These are phyloP conservation scores for Syzygium grande DNA, from an alignment of 345 rosid genomes.

Conservation along the genomic window DNA sequence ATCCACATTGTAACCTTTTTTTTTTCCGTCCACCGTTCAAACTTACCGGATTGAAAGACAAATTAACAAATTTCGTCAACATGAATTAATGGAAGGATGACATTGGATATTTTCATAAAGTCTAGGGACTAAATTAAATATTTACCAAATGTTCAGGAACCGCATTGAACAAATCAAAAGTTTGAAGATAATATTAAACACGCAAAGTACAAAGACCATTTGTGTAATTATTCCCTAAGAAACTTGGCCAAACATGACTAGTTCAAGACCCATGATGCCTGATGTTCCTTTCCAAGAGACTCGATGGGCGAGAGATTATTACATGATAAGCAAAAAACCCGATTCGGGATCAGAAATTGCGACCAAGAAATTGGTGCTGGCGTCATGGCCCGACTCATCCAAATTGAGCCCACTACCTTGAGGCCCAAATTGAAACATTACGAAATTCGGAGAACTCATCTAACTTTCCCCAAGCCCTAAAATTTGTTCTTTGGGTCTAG, in stretches of 20 bases:
- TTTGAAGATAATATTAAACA: too few species aligned
- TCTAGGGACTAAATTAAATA: rapidly evolving
- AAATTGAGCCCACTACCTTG: not conserved
- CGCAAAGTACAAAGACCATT: rapidly evolving
- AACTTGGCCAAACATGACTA: not conserved
- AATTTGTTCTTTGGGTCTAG: not conserved
- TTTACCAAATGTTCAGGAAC: rapidly evolving
- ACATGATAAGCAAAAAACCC: not conserved
- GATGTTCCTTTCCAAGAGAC: not conserved
- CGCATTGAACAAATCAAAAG: not conserved
- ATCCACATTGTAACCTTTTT: not conserved
- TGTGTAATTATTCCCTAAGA: rapidly evolving
- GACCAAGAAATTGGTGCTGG: not conserved
- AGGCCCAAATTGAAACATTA: not conserved
- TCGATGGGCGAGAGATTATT: not conserved
- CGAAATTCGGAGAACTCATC: not conserved
- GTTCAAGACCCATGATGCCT: not conserved
- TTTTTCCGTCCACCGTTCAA: not conserved
- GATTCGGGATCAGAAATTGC: not conserved
- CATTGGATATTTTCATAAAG: not conserved
- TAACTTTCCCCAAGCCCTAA: not conserved
- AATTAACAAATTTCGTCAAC: not conserved
- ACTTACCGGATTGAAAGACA: not conserved
- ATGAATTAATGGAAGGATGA: not conserved
- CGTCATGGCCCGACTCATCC: not conserved